Evolutionary conservation across 1,284 basidiomycete genomes (phyloP), one percentile per base, ranked within the genome.

Genomic region (Lignosus rhinocerotis): DNA sequence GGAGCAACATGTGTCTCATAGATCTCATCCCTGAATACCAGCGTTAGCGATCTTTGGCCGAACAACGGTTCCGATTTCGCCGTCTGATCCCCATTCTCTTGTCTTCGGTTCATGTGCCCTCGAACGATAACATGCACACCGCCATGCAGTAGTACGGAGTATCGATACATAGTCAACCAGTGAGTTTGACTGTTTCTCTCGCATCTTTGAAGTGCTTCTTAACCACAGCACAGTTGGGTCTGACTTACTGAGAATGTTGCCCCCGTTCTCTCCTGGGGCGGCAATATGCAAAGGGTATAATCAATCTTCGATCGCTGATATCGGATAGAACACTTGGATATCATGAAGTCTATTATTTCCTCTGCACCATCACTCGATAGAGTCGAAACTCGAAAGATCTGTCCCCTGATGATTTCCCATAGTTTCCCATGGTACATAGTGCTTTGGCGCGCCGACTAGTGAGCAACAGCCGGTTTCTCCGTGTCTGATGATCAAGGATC

Each of bases 191-290:
- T 38, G 16, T 31, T 33, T 25, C 43, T n/a, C 33, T 30, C 34
- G 14, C 21, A 45, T 21, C 16, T 14, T 4, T 12, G 43, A 41
- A 25, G 12, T 30, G 36, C 10, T 17, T 21, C 36, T 41, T 48
- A 54, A 54, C 53, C 45, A 54, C 53, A 36, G 7, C 12, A 17
- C 6, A 31, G 16, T 36, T 21, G 10, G 14, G 53, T 19, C 36
- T 39, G 34, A 17, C 21, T 17, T 12, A 31, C 19, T 11, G n/a
- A 25, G 12, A 39, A 14, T 8, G 8, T 49, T 44, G 56, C 58
- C 53, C 14, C 53, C 52, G 39, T 53, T 59, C 58, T 45, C 53
- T 34, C 48, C 53, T 44, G n/a, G n/a, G n/a, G 49, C 38, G 30
- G n/a, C 25, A 21, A 10, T 17, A 25, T 17, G 52, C 21, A 34